Base-by-base conservation (phyloP, 2,329 filamentous ascomycete species). In the Pyrenochaeta sp. region DNA sequence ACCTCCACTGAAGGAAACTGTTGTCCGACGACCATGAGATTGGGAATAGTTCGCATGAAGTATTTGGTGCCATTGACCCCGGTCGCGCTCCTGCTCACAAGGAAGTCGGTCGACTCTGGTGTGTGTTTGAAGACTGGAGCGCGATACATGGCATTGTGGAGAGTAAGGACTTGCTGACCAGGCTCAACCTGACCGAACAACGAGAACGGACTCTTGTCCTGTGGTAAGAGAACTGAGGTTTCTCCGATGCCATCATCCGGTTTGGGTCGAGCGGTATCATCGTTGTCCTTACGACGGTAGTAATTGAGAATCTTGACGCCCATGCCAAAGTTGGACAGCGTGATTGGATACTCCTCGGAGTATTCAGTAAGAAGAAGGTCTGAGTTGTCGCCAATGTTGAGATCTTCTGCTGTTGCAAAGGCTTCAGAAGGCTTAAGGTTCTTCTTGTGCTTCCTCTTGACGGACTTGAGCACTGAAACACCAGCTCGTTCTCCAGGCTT, bases 321-420 rank as follows among this genome's bases (percentile, higher is more conserved):
- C 94, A 99, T 99, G 55, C 93, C 94, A 63, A 96, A 96, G 66
- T 96, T 96, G 29, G 93, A 96, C 50, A 99, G 77, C 47, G 96
- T 90, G 7, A 87, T 88, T 0, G 94, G 94, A 51, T 90, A 87
- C 63, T 96, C 91, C 72, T 99, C 94, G 7, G 90, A 95, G 69
- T 99, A 99, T 72, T 99, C 94, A 22, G 97, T 87, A 10, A 99
- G 81, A 4, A 96, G 81, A 14, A 90, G 86, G 28, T 86, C 88
- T 0, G 93, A 91, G 65, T 96, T 96, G 71, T 99, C 94, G 51
- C 84, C 88, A 58, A 96, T 77, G 18, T 89, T 90, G 13, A 99
- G 78, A 59, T 96, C 89, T 64, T 88, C 90, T 1, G 91, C 90
- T 15, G 83, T 83, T 19, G 83, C 81, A 72, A 92, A 99, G 1